Evolutionary conservation across 169 alveolate genomes (phyloP).

Genomic region (Condylostoma magnum): DNA sequence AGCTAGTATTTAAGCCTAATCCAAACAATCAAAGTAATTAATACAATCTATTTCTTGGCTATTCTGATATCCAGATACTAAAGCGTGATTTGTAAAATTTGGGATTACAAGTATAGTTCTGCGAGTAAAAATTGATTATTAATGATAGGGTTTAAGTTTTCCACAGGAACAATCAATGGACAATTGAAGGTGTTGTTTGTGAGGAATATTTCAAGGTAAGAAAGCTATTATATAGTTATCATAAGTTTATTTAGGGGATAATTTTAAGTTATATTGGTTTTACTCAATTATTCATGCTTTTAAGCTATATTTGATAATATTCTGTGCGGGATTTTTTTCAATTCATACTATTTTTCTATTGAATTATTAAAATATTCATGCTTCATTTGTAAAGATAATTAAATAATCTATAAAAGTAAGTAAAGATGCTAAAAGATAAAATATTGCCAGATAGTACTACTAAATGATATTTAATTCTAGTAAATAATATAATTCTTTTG

Average conservation of each 20-base stretch:
- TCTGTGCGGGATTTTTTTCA: no score
- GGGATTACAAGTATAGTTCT: constrained; percentile 17
- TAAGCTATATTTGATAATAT: no score
- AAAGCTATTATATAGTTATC: background rate
- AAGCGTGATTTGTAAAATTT: background rate
- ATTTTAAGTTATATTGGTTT: no score
- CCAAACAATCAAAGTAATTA: background rate
- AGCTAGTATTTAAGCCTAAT: background rate
- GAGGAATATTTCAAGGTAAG: constrained; percentile 17
- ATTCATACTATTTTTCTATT: no score
- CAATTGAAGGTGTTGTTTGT: constrained; percentile 26
- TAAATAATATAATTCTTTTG: no score
- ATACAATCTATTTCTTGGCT: background rate
- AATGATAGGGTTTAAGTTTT: constrained; percentile 12
- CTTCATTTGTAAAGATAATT: no score
- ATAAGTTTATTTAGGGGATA: background rate
- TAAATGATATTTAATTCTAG: no score
- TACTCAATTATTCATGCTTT: no score
- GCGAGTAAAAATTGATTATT: constrained; percentile 13
- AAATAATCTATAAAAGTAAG: no score
- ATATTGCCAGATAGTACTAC: no score
- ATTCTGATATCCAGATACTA: background rate
- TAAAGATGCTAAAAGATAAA: no score
- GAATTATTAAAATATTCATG: no score
- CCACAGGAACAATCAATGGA: background rate